These are phyloP conservation scores for Eucalyptus shirleyi DNA, from an alignment of 345 rosid genomes.

Conservation along the genomic window DNA sequence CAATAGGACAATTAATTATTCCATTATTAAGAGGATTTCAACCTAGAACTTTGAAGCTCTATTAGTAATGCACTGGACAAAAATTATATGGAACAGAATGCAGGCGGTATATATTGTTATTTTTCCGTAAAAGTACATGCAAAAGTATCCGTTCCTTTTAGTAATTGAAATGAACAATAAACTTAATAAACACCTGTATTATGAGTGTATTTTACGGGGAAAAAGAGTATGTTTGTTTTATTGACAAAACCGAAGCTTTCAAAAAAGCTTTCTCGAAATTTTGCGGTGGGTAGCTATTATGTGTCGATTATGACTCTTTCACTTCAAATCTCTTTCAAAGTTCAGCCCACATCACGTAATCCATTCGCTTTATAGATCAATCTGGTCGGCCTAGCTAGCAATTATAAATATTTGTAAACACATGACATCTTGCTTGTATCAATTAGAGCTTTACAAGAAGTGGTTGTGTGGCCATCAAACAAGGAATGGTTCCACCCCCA, in stretches of 20 bases:
- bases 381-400: neutral
- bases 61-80: neutral
- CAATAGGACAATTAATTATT: neutral
- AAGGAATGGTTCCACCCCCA: neutral
- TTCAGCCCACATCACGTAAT: neutral
- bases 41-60: neutral
- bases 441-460: neutral
- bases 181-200: too few species aligned
- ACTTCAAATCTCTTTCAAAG: neutral
- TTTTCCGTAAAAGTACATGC: neutral
- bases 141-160: neutral
- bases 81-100: too few species aligned
- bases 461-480: slow-evolving; percentile 20
- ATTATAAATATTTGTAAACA: neutral
- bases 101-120: neutral
- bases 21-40: neutral
- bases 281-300: neutral
- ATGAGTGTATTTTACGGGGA: neutral
- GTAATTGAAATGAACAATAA: neutral
- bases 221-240: neutral
- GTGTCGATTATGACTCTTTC: neutral
- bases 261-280: neutral
- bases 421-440: neutral
- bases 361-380: neutral
- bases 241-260: neutral